These are phyloP conservation scores for Calendula officinalis DNA, from an alignment of 129 eudicot species.

Conservation along the genomic window DNA sequence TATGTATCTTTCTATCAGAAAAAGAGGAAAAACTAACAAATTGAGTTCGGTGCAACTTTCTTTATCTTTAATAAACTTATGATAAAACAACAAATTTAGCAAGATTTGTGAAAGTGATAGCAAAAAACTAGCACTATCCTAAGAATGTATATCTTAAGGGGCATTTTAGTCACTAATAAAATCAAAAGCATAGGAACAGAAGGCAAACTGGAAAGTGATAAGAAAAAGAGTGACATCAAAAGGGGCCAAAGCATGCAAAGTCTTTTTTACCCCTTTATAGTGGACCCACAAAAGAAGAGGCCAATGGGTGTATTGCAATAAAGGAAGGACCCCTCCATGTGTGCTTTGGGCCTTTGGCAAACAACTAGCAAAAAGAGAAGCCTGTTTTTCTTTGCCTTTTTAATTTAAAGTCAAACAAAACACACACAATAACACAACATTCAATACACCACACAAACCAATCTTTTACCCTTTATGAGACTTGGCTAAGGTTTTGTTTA, in stretches of 20 bases:
- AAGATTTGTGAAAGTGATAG: slow-evolving; percentile 4
- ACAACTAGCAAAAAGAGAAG: slow-evolving; percentile 49
- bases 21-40: background rate
- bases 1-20: background rate
- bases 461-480: slow-evolving; percentile 26
- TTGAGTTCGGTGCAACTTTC: background rate
- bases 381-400: slow-evolving; percentile 21
- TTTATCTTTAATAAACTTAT: background rate
- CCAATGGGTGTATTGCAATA: slow-evolving; percentile 30
- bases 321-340: slow-evolving; percentile 60
- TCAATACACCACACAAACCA: slow-evolving; percentile 39
- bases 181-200: slow-evolving; percentile 33
- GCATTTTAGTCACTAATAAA: slow-evolving; percentile 29
- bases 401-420: slow-evolving; percentile 42
- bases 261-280: slow-evolving; percentile 20
- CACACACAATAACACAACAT: slow-evolving; percentile 22
- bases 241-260: slow-evolving; percentile 37
- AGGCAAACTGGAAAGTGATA: slow-evolving; percentile 35
- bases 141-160: slow-evolving; percentile 19
- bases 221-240: slow-evolving; percentile 28
- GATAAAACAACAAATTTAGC: background rate
- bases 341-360: slow-evolving; percentile 50
- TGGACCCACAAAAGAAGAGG: slow-evolving; percentile 32
- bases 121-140: background rate
- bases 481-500: slow-evolving; percentile 14